Evolutionary conservation across 768 basidiomycete genomes (phyloP).

Genomic region (Amanita rubescens): DNA sequence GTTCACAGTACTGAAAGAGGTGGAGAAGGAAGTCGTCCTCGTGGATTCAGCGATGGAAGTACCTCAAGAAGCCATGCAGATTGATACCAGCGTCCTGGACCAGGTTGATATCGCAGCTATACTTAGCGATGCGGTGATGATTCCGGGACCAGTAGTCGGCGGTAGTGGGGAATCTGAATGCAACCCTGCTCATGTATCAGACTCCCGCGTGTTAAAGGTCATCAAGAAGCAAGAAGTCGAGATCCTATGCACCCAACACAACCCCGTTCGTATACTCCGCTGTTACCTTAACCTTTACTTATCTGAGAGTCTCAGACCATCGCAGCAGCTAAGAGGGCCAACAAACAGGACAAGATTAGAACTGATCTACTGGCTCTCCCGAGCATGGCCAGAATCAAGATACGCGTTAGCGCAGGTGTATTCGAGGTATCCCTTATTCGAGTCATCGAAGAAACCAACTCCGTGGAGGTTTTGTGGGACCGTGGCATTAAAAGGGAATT

Average conservation of each 20-base stretch:
- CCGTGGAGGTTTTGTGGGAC: slow-evolving; percentile 81
- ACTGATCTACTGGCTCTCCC: slow-evolving; percentile 64
- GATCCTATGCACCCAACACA: slow-evolving; percentile 81
- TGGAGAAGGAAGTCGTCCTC: slow-evolving; percentile 77
- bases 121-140: not conserved
- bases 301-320: slow-evolving; percentile 42
- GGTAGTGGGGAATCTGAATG: slow-evolving; percentile 3
- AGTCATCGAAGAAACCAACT: slow-evolving; percentile 59
- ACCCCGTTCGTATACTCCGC: slow-evolving; percentile 57
- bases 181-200: slow-evolving; percentile 1
- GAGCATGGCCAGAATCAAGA: slow-evolving; percentile 69
- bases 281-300: not conserved
- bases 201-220: slow-evolving; percentile 45
- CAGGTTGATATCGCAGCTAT: slow-evolving; percentile 1
- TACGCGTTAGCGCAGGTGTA: slow-evolving; percentile 76
- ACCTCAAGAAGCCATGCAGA: slow-evolving; percentile 19
- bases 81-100: slow-evolving; percentile 16
- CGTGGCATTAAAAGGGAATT: slow-evolving; percentile 66
- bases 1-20: slow-evolving; percentile 56
- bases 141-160: not conserved
- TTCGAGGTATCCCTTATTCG: slow-evolving; percentile 79
- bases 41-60: slow-evolving; percentile 30
- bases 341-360: slow-evolving; percentile 67
- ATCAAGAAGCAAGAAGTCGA: slow-evolving; percentile 72
- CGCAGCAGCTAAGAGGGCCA: slow-evolving; percentile 66